phyloP scores from a whole-genome alignment of 129 eudicot species.

The Pulicaria dysenterica region DNA sequence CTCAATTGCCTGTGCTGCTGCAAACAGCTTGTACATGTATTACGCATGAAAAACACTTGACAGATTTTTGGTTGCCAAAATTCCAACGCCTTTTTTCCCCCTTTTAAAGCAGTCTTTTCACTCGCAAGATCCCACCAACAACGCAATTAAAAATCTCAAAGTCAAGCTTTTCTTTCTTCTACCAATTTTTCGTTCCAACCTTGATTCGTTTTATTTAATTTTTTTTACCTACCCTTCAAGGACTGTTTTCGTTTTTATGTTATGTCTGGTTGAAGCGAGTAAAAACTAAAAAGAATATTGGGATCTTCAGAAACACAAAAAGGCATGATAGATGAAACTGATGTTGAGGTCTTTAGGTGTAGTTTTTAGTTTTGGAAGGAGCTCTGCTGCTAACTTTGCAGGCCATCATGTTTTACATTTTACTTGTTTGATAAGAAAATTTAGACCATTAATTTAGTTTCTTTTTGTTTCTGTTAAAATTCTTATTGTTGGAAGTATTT shows the following conservation, averaged over 20 bases:
- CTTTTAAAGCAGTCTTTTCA: constrained; percentile 9
- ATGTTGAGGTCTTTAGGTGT: constrained; percentile 25
- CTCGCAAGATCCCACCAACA: constrained; percentile 6
- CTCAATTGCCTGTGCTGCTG: constrained; percentile 99
- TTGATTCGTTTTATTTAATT: constrained; percentile 43
- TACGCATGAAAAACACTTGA: constrained; percentile 56
- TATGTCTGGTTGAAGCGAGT: constrained; percentile 50
- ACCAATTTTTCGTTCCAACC: constrained; percentile 24
- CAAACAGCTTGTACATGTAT: constrained; percentile 99
- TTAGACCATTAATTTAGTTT: constrained; percentile 17
- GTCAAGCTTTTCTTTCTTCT: constrained; percentile 9
- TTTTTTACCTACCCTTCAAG: constrained; percentile 35
- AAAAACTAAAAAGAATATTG: constrained; percentile 21
- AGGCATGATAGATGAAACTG: constrained; percentile 18
- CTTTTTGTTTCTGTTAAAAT: constrained; percentile 7
- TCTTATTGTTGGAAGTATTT: neutral
- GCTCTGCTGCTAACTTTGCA: constrained; percentile 46
- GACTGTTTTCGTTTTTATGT: constrained; percentile 12
- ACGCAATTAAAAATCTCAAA: neutral
- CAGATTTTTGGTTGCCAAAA: constrained; percentile 28
- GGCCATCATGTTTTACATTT: constrained; percentile 37
- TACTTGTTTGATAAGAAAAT: constrained; percentile 34
- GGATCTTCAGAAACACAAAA: constrained; percentile 22
- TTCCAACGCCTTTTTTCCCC: neutral
- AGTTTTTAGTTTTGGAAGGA: constrained; percentile 36